Percentiles rank a stretch among this genome's conserved stretches.
Conservation (phyloP, 352 stramenopile species). For the Phytophthora citricola region DNA sequence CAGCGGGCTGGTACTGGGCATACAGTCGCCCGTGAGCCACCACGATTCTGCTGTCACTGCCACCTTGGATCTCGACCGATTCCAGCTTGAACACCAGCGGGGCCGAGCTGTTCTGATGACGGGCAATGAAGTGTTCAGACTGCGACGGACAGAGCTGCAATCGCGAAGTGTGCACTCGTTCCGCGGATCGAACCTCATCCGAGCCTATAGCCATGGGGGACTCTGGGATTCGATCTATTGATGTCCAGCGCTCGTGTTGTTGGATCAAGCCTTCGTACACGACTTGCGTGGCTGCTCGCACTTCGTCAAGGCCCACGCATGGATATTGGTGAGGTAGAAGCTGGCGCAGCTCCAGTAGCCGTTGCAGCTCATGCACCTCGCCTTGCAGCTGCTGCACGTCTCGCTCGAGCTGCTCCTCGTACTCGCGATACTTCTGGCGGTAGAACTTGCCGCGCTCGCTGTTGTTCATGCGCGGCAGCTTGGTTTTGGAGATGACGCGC, state of each 20-base stretch:
- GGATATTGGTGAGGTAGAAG: conserved; percentile 32
- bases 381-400: conserved; percentile 38
- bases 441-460: conserved; percentile 77
- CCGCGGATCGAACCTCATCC: conserved; percentile 23
- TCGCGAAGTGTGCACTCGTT: conserved; percentile 7
- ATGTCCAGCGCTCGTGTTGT: conserved; percentile 28
- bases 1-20: conserved; percentile 15
- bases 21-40: conserved; percentile 24
- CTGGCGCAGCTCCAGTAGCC: conserved; percentile 44
- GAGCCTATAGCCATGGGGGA: conserved; percentile 1
- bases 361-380: conserved; percentile 49
- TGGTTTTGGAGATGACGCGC: conserved; percentile 41
- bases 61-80: conserved; percentile 27
- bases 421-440: conserved; percentile 63
- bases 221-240: conserved; percentile 8
- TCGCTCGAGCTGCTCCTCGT: conserved; percentile 50
- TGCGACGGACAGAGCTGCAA: conserved; percentile 26
- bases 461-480: conserved; percentile 72
- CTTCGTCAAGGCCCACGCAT: conserved; percentile 16
- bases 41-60: conserved; percentile 34
- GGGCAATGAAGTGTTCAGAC: conserved; percentile 30
- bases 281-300: conserved; percentile 20
- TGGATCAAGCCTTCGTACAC: conserved; percentile 34
- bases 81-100: conserved; percentile 35
- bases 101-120: conserved; percentile 23